phyloP scores from a whole-genome alignment of 2,329 filamentous ascomycete species.

The Eurotiales sp. region DNA sequence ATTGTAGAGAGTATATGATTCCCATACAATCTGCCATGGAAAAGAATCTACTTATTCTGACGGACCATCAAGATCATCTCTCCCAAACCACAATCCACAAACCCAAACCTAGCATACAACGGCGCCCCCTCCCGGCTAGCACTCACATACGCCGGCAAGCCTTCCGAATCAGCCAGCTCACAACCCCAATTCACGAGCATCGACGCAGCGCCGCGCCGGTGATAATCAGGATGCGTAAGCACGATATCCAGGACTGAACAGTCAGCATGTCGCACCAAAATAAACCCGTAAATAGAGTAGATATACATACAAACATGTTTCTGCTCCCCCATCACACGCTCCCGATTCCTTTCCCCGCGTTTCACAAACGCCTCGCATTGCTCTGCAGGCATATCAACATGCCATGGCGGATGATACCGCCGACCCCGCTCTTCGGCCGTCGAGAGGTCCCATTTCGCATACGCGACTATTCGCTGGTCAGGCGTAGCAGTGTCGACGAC shows the following conservation, averaged over 20 bases:
- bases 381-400: not conserved
- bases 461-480: not conserved
- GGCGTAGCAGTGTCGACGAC: not conserved
- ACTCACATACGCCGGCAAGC: not conserved
- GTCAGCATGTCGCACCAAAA: not conserved
- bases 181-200: constrained; percentile 21
- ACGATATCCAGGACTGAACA: constrained; percentile 1
- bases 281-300: not conserved
- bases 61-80: not conserved
- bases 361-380: not conserved
- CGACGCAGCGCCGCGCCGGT: constrained; percentile 18
- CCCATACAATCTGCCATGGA: too few relatives aligned
- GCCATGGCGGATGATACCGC: constrained; percentile 3
- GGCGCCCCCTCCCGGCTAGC: not conserved
- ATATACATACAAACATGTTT: not conserved
- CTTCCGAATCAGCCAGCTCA: constrained; percentile 1
- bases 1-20: too few relatives aligned
- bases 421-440: constrained; percentile 2
- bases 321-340: not conserved
- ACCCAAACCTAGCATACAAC: not conserved
- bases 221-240: constrained; percentile 20
- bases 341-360: not conserved
- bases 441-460: constrained; percentile 4
- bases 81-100: not conserved
- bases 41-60: too few relatives aligned